Evolutionary conservation across 371 early-diverging fungal species (phyloP), one percentile per base, ranked within the genome.

Genomic region (Choanephora cucurbitarum): DNA sequence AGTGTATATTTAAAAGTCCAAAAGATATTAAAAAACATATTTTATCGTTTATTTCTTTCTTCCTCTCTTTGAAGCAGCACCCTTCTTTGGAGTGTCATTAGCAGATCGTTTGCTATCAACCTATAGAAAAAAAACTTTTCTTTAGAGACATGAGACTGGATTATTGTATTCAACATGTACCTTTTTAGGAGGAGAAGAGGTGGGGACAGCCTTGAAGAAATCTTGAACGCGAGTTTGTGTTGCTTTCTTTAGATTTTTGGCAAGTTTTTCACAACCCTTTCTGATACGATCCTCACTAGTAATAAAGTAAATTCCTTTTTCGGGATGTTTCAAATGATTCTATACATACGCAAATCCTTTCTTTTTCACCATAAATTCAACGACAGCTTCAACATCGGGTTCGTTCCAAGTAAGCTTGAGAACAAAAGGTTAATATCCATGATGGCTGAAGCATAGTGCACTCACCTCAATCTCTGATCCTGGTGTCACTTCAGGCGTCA

Each of bases 171-270:
- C 11, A 37, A 7, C 13, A 45, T 39, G 4, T 58, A 41, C 48
- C 43, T 67, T 67, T 32, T 56, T 49, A 23, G 53, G 17, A 1
- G 18, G 31, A 2, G 47, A 18, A 22, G 49, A 11, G 4, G 66
- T 60, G 34, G 75, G 67, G 7, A 56, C 5, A 11, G 49, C 40
- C 10, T 69, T 94, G 69, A 99, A 98, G 70, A 96, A 99, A 23
- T 87, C 82, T 53, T 94, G 95, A 55, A 99, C 76, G 33, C 98
- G 83, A 31, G 91, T 95, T 69, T 99, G 99, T 9, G 89, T 89
- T 14, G 91, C 90, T 21, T 81, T 73, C 23, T 85, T 87, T 18
- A 84, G 58, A 15, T 85, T 80, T 77, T 92, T 93, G 15, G 75
- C 62, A 15, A 97, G 71, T 64, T 92, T 95, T 50, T 91, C 88